A percentile compares a stretch with the other conserved stretches of the same genome.
Conservation (phyloP, 1,139 yeast genomes). For the Saccharomyces hybrid region DNA sequence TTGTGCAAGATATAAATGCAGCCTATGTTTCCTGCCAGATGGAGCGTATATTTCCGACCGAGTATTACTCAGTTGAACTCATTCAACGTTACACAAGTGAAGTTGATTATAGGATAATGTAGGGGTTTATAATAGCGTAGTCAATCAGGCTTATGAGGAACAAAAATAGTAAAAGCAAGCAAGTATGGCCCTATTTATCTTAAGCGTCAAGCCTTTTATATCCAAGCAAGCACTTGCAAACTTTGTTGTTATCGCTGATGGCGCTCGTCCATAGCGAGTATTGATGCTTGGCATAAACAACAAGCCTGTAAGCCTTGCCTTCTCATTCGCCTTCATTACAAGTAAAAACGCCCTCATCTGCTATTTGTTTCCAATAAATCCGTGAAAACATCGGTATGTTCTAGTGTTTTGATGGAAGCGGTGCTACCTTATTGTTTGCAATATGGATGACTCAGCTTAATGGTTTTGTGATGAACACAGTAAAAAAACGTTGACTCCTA, state of each 20-base stretch:
- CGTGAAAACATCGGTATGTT: slow-evolving; percentile 83
- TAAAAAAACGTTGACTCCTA: background rate
- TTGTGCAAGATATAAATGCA: background rate
- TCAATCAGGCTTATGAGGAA: slow-evolving; percentile 54
- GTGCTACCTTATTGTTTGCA: slow-evolving; percentile 34
- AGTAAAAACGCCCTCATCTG: slow-evolving; percentile 54
- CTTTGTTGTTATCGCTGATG: slow-evolving; percentile 71
- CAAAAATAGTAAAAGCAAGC: slow-evolving; percentile 25
- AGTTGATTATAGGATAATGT: slow-evolving; percentile 34
- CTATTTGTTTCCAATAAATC: slow-evolving; percentile 46
- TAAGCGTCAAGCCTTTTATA: background rate
- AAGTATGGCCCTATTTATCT: slow-evolving; percentile 4
- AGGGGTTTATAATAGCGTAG: too few relatives aligned
- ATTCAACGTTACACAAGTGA: slow-evolving; percentile 23
- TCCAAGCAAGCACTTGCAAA: slow-evolving; percentile 17
- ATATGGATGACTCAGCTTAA: background rate
- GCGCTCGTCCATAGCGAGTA: slow-evolving; percentile 76
- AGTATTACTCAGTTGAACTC: background rate
- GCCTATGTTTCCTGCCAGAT: background rate
- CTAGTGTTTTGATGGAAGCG: slow-evolving; percentile 81
- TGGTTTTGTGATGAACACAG: background rate
- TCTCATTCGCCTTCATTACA: slow-evolving; percentile 97
- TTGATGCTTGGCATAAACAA: slow-evolving; percentile 86
- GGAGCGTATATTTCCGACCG: background rate
- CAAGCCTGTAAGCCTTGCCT: slow-evolving; percentile 85